These are phyloP conservation scores for Oidiodendron maius DNA, from an alignment of 495 filamentous ascomycete genomes.

Conservation along the genomic window DNA sequence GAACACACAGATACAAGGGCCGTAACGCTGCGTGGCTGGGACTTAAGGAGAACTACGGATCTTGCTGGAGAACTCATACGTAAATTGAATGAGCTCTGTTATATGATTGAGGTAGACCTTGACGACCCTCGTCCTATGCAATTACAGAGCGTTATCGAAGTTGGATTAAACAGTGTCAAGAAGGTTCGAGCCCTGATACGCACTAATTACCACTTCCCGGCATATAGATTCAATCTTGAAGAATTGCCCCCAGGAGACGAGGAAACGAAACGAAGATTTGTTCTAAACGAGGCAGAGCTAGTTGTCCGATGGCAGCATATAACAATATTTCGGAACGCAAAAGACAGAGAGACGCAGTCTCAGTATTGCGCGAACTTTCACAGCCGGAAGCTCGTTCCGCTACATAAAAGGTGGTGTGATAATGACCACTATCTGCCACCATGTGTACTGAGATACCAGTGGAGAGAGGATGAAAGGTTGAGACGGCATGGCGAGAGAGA, in stretches of 20 bases:
- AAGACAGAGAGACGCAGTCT: neutral
- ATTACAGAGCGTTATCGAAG: slow-evolving; percentile 38
- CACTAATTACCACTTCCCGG: slow-evolving; percentile 44
- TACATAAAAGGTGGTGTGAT: slow-evolving; percentile 2
- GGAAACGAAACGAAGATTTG: slow-evolving; percentile 18
- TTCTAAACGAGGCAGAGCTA: slow-evolving; percentile 7
- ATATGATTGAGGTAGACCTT: slow-evolving; percentile 38
- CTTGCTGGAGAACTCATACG: slow-evolving; percentile 32
- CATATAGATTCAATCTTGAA: neutral
- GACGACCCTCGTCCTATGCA: slow-evolving; percentile 30
- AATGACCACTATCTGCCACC: neutral
- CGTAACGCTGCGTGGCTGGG: slow-evolving; percentile 33
- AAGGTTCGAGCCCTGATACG: slow-evolving; percentile 34
- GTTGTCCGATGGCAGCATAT: slow-evolving; percentile 26
- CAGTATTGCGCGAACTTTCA: neutral
- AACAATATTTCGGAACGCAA: slow-evolving; percentile 17
- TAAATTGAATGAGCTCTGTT: slow-evolving; percentile 48
- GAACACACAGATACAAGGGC: slow-evolving; percentile 19
- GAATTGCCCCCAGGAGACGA: neutral
- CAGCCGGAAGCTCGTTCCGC: neutral
- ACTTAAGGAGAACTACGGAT: slow-evolving; percentile 28
- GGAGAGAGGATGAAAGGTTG: slow-evolving; percentile 1
- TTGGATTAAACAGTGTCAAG: slow-evolving; percentile 28
- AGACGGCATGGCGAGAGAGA: neutral
- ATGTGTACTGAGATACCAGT: neutral